Evolutionary conservation across 352 stramenopile genomes (phyloP).

Genomic region (Pythium biforme): DNA sequence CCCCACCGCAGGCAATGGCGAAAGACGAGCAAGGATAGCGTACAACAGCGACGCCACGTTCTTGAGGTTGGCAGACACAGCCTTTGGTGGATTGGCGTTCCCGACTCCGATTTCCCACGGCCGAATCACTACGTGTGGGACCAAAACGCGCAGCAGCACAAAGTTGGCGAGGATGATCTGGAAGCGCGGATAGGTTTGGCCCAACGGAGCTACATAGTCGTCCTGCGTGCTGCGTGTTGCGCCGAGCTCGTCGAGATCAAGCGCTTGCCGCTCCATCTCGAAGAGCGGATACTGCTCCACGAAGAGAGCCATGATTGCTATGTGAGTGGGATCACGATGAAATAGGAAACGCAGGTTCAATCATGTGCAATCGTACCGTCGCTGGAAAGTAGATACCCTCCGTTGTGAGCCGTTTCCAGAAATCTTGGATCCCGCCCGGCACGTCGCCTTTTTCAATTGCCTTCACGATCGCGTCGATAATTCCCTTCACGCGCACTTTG

Average conservation of each 20-base stretch:
- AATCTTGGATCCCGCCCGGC: conserved; percentile 52
- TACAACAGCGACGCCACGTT: conserved; percentile 60
- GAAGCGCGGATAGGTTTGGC: conserved; percentile 32
- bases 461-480: conserved; percentile 47
- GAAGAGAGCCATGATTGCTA: too few relatives aligned
- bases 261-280: conserved; percentile 31
- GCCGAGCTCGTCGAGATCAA: conserved; percentile 60
- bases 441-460: conserved; percentile 53
- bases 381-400: conserved; percentile 69
- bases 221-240: conserved; percentile 43
- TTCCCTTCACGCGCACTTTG: conserved; percentile 58
- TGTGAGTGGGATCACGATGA: too few relatives aligned
- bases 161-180: conserved; percentile 68
- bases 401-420: conserved; percentile 49
- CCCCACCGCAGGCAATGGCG: conserved; percentile 35
- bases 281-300: conserved; percentile 74
- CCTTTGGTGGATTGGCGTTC: neutral
- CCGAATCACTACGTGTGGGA: conserved; percentile 53
- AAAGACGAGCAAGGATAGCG: conserved; percentile 39
- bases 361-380: too few relatives aligned
- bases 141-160: conserved; percentile 53
- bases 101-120: conserved; percentile 50
- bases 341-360: too few relatives aligned
- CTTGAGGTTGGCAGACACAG: conserved; percentile 34
- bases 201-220: neutral